Evolutionary conservation across 345 rosid species (phyloP), one percentile per base, ranked within the genome.

Genomic region (Moringa oleifera): DNA sequence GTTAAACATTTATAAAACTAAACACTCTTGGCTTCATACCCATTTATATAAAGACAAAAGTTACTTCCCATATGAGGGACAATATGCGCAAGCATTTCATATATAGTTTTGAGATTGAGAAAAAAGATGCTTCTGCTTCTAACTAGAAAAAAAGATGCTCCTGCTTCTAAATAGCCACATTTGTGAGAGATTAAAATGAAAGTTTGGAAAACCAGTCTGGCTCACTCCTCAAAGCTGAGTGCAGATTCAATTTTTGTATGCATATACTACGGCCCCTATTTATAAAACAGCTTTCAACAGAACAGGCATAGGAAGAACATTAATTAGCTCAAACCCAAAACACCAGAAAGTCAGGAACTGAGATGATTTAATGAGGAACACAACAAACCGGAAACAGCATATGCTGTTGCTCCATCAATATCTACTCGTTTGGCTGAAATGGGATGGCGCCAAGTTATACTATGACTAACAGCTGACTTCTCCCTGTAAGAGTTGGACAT

Each of bases 391-490:
- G 88, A 72, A 63, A 87, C 83, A 0, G 95, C 88, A 63, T 59
- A 93, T 23, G 96, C 97, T n/a, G 68, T 74, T 21, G 95, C 82
- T 71, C 96, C 97, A 25, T 79, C 85, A 17, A 93, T 79, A 0
- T 81, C 74, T 5, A 80, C 88, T 51, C 62, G 72, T 63, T 79
- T 76, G 33, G 77, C 95, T 17, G 84, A 28, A 72, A 93, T 20
- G 0, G 97, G 84, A 65, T 86, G 80, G 25, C 81, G 80, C 97
- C 97, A 93, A 55, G 90, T 86, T 33, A 90, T 83, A 55, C 88
- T 79, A 66, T 88, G 97, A 72, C 96, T 86, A 23, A 80, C 85
- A 4, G 94, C 96, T 23, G 96, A 91, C 68, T 86, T 80, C 74
- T 91, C 97, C 76, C 96, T 87, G 72, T 0, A 70, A 59, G 55